Evolutionary conservation across 495 filamentous ascomycete species (phyloP), one percentile per base, ranked within the genome.

Genomic region (Penicillium canariense): DNA sequence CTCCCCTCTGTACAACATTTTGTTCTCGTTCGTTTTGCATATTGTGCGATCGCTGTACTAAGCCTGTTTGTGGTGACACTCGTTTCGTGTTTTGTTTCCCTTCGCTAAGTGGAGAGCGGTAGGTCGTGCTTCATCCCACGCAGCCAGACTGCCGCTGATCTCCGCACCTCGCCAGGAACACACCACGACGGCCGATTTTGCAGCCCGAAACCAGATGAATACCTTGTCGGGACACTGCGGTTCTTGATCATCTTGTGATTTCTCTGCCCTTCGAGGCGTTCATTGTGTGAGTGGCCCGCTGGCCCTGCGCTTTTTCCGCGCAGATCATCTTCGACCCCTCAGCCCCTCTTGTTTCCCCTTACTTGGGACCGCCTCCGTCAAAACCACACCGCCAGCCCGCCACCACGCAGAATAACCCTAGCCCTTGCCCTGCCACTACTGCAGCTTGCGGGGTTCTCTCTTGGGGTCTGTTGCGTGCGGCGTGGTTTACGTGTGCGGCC

Each of bases 261-360:
- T 14, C 14, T 46, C 59, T 62, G 50, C 52, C 49, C 65, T 65
- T 66, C 67, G 69, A 72, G 71, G 71, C 73, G 71, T 74, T 76
- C 71, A 69, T 75, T 69, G 68, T 72, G 71, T 73, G 70, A 68
- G 65, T 65, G 61, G 49, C 63, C 56, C 43, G n/a, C 43, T 46
- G 14, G n/a, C 25, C 23, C 12, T 10, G 25, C 22, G 43, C 18
- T 27, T 46, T 30, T 63, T 50, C 60, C 67, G 61, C 55, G 63
- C 54, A 63, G 67, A 66, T 70, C 68, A 51, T 59, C 64, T 57
- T 63, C 67, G 61, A 67, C 71, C 67, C 73, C 71, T 73, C 68
- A 69, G 63, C 73, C 71, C 70, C 71, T 73, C 69, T 65, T 32
- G 50, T 44, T 60, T 70, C 73, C 73, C 65, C 62, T 76, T 74